Evolutionary conservation across 2,329 filamentous ascomycete species (phyloP).

Genomic region (Zymoseptoria ardabiliae): DNA sequence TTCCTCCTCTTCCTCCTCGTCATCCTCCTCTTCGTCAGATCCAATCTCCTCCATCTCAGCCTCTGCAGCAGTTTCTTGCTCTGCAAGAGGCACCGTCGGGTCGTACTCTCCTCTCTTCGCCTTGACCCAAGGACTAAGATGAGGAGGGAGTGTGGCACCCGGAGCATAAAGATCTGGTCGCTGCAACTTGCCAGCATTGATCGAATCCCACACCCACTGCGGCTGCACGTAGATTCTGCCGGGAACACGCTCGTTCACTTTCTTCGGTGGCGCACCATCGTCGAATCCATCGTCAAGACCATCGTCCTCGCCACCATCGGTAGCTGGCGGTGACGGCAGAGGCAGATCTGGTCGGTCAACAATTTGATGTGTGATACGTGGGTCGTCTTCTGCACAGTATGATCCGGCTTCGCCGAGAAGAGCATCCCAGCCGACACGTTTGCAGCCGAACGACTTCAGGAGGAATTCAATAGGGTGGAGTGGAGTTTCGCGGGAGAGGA

Average conservation of each 20-base stretch:
- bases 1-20: conserved; percentile 36
- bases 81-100: conserved; percentile 74
- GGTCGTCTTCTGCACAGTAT: conserved; percentile 82
- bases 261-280: conserved; percentile 46
- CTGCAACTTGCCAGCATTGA: conserved; percentile 87
- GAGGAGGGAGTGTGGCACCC: conserved; percentile 81
- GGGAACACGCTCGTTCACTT: conserved; percentile 64
- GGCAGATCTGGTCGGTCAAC: conserved; percentile 76
- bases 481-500: conserved; percentile 87
- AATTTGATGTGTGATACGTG: conserved; percentile 90
- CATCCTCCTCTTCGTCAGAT: conserved; percentile 40
- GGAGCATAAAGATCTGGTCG: conserved; percentile 82
- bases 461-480: conserved; percentile 87
- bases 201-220: conserved; percentile 96
- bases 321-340: conserved; percentile 33
- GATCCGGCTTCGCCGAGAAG: conserved; percentile 77
- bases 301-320: conserved; percentile 37
- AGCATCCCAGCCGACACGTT: conserved; percentile 88
- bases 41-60: conserved; percentile 51
- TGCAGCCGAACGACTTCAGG: conserved; percentile 88
- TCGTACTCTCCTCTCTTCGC: conserved; percentile 82
- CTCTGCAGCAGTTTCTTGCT: conserved; percentile 82
- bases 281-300: conserved; percentile 51
- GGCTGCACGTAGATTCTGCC: conserved; percentile 90
- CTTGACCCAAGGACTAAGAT: conserved; percentile 94